Conservation (phyloP, 2,329 filamentous ascomycete species). For the Dryadomyces quercus-mongolicae region DNA sequence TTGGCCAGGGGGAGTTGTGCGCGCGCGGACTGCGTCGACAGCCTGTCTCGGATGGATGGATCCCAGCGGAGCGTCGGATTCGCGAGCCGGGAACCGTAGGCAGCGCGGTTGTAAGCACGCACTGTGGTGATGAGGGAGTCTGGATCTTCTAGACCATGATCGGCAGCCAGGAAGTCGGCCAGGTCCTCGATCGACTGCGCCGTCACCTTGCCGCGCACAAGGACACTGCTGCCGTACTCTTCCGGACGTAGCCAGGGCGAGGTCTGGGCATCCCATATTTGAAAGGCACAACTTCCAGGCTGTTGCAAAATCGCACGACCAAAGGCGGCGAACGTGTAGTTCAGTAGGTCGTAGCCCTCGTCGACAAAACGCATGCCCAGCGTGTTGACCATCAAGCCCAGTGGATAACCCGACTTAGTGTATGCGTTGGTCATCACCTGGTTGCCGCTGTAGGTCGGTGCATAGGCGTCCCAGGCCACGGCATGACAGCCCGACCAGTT, state of each 20-base stretch:
- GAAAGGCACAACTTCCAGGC: constrained; percentile 45
- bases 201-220: constrained; percentile 24
- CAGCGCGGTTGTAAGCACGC: constrained; percentile 44
- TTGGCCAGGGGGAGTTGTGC: constrained; percentile 37
- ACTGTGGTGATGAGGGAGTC: constrained; percentile 39
- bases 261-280: constrained; percentile 47
- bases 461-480: constrained; percentile 53
- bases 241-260: constrained; percentile 43
- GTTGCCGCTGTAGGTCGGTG: constrained; percentile 41
- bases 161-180: constrained; percentile 21
- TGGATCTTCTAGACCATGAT: constrained; percentile 32
- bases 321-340: constrained; percentile 57
- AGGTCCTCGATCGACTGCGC: constrained; percentile 41
- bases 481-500: constrained; percentile 56
- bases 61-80: constrained; percentile 37
- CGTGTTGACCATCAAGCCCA: constrained; percentile 52
- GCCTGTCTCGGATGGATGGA: constrained; percentile 46
- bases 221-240: constrained; percentile 46
- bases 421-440: constrained; percentile 51
- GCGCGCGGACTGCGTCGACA: constrained; percentile 43
- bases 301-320: constrained; percentile 49
- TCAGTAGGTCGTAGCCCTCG: constrained; percentile 52
- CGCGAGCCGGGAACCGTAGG: constrained; percentile 30
- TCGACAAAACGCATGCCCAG: constrained; percentile 51
- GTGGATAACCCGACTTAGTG: constrained; percentile 57